Conservation (phyloP, 306 rosid genomes). For the Nissolia schottii region DNA sequence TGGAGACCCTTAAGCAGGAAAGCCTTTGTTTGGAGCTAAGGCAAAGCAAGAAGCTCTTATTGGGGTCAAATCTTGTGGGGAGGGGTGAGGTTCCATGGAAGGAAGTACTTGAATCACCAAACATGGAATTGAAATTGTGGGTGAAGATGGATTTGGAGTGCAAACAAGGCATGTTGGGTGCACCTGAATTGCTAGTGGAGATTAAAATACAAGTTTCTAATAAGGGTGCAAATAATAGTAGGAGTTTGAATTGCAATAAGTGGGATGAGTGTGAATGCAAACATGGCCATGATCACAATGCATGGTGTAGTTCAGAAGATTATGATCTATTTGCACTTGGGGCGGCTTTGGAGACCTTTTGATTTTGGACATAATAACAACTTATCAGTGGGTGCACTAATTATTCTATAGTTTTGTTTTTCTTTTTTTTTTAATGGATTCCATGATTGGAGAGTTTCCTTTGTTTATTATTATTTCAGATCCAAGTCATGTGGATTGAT, state of each 20-base stretch:
- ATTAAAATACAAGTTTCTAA: constrained; percentile 32
- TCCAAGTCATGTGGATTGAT: background rate
- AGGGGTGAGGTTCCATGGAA: constrained; percentile 69
- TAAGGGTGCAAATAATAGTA: constrained; percentile 6
- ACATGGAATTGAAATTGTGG: constrained; percentile 65
- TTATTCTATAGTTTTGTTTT: no score
- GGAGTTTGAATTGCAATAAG: background rate
- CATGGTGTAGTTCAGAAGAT: constrained; percentile 36
- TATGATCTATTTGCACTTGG: constrained; percentile 55
- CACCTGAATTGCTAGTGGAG: constrained; percentile 48
- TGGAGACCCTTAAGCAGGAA: constrained; percentile 46
- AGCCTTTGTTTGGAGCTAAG: constrained; percentile 66
- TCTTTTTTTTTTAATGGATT: no score
- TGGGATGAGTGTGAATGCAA: constrained; percentile 62
- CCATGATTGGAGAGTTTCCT: no score
- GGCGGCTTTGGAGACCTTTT: constrained; percentile 54
- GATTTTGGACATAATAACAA: constrained; percentile 1
- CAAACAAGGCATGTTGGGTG: background rate
- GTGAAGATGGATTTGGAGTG: constrained; percentile 38
- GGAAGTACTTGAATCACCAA: constrained; percentile 51
- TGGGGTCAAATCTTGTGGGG: constrained; percentile 60
- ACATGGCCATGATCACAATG: constrained; percentile 29
- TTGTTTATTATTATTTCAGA: no score
- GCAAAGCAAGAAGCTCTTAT: constrained; percentile 40
- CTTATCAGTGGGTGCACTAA: background rate